These are phyloP conservation scores for Basidiobolus heterosporus DNA, from an alignment of 371 early-diverging fungal species.

Conservation along the genomic window DNA sequence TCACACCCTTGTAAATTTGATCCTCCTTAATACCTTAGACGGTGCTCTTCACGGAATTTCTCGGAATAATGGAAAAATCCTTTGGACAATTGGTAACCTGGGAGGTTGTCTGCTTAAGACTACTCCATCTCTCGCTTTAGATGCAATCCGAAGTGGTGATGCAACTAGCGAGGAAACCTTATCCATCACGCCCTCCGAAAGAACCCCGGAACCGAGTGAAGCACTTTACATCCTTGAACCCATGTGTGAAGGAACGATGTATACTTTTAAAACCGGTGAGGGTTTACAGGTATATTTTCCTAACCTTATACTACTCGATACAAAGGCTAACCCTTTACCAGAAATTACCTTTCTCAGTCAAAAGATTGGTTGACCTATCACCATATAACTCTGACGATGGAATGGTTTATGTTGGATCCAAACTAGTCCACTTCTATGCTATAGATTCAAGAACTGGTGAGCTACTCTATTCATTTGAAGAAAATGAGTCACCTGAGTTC, in stretches of 20 bases:
- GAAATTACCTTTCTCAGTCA: slow-evolving; percentile 56
- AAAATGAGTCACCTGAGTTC: slow-evolving; percentile 11
- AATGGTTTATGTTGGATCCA: slow-evolving; percentile 46
- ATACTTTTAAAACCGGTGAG: slow-evolving; percentile 33
- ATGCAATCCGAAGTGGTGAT: not conserved
- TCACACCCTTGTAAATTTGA: too few relatives aligned
- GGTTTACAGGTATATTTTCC: slow-evolving; percentile 24
- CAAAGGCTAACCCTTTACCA: slow-evolving; percentile 6
- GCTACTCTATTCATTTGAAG: slow-evolving; percentile 30
- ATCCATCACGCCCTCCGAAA: not conserved
- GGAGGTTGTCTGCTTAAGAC: slow-evolving; percentile 4
- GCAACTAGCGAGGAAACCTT: not conserved
- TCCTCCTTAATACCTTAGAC: slow-evolving; percentile 31
- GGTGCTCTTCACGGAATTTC: slow-evolving; percentile 37
- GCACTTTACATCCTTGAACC: slow-evolving; percentile 65
- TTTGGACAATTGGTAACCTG: slow-evolving; percentile 22
- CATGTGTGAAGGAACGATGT: slow-evolving; percentile 50
- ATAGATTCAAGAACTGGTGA: slow-evolving; percentile 51
- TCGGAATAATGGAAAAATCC: slow-evolving; percentile 18
- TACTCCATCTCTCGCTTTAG: too few relatives aligned
- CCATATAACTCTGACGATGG: slow-evolving; percentile 37
- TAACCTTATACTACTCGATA: not conserved
- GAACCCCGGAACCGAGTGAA: slow-evolving; percentile 8
- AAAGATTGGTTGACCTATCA: slow-evolving; percentile 37
- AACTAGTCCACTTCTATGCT: slow-evolving; percentile 43